Evolutionary conservation across 345 rosid species (phyloP), one percentile per base, ranked within the genome.

Genomic region (Eutrema yunnanense): DNA sequence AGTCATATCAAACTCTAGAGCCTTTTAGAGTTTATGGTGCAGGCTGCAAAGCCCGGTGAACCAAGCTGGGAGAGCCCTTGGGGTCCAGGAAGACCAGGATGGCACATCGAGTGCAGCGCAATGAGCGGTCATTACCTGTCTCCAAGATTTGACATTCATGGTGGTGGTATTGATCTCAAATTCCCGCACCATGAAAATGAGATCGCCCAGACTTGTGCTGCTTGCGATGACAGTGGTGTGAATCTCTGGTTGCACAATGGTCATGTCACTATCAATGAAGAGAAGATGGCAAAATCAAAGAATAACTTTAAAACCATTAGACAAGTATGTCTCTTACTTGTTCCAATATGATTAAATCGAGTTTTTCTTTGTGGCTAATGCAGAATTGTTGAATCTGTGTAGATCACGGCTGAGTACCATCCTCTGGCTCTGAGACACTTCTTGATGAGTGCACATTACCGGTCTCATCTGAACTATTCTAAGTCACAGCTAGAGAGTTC

Each of bases 31-130:
- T 22, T 22, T 22, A 22, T 6, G n/a, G 16, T 22, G 32, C 13
- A 34, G 38, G 38, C 38, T 34, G 38, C 79, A 76, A 76, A 87
- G 5, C 34, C 34, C 34, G 34, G 34, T 32, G 34, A 32, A 32
- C 34, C 34, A 32, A 32, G 34, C 4, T 32, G 34, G 34, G 34
- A 32, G 34, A 32, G 34, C 34, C 34, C 34, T 32, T 32, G 34
- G 34, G 34, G 34, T 4, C 51, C 51, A 50, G 96, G 98, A 59
- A 85, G 98, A 74, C 97, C 96, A 12, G 98, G 97, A 42, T 90
- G 98, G 96, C 97, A 92, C 72, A 92, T 92, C 22, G 98, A 92
- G 75, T 91, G 97, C 86, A 89, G 97, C 78, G 96, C 97, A 32
- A 89, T 87, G 97, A 89, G 92, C 81, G 87, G 82, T 13, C 82